Conservation (phyloP, 192 early-diverging fungal species). For the Linnemannia hyalina region DNA sequence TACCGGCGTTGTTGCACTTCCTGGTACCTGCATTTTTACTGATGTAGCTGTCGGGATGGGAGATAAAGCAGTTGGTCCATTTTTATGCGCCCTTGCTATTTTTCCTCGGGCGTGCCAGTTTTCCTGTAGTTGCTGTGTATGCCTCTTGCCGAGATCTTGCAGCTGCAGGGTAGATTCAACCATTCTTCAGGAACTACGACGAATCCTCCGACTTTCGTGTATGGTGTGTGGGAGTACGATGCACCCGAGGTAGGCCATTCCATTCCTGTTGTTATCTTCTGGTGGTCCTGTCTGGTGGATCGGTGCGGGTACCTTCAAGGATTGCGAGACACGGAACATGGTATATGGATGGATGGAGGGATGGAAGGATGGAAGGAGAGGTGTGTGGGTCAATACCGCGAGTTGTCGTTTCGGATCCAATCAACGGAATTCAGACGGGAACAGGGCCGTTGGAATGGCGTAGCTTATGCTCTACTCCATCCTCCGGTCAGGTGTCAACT, state of each 20-base stretch:
- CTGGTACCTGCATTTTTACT: too few species aligned
- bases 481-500: too few species aligned
- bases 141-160: not conserved
- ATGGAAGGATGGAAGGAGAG: not conserved
- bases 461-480: too few species aligned
- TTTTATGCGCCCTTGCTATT: not conserved
- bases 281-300: not conserved
- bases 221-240: not conserved
- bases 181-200: not conserved
- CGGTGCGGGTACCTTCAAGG: slow-evolving; percentile 21
- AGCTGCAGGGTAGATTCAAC: not conserved
- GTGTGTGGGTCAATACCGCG: not conserved
- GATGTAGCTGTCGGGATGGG: too few species aligned
- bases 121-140: not conserved
- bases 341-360: slow-evolving; percentile 13
- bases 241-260: too few species aligned
- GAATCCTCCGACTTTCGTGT: too few species aligned
- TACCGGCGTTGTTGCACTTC: too few species aligned
- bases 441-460: too few species aligned
- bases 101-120: not conserved
- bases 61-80: too few species aligned
- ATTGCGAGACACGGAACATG: slow-evolving; percentile 34
- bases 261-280: not conserved
- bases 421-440: too few species aligned
- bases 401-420: not conserved